A percentile compares a stretch with the other conserved stretches of the same genome.
phyloP scores from a whole-genome alignment of 306 rosid genomes.

The Sicyos edulis region DNA sequence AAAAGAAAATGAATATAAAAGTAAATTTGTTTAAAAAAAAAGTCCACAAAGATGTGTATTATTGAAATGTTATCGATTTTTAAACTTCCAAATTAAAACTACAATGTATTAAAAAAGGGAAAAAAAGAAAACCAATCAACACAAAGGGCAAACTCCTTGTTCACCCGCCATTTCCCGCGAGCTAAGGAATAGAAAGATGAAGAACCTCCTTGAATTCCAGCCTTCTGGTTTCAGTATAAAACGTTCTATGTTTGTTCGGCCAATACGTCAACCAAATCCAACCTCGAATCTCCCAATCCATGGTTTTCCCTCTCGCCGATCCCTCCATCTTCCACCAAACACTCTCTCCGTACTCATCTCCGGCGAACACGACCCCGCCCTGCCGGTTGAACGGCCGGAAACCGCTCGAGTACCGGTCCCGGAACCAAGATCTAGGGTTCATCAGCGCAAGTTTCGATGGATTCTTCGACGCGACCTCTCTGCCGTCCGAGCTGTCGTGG shows the following conservation, averaged over 20 bases:
- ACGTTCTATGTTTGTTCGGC: slow-evolving; percentile 74
- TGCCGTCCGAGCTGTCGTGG: slow-evolving; percentile 65
- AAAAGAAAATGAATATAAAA: no score
- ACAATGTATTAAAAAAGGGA: no score
- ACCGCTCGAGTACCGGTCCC: slow-evolving; percentile 68
- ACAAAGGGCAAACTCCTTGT: no score
- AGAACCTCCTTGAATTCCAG: slow-evolving; percentile 66
- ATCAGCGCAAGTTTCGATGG: slow-evolving; percentile 64
- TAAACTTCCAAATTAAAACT: no score
- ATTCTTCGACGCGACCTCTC: slow-evolving; percentile 63
- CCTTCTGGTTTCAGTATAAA: slow-evolving; percentile 67
- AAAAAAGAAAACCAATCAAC: no score
- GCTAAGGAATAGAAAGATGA: slow-evolving; percentile 42
- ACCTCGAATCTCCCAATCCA: slow-evolving; percentile 92
- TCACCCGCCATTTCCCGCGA: background rate
- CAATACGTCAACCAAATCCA: slow-evolving; percentile 90
- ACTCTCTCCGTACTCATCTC: slow-evolving; percentile 76
- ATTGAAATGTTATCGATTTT: no score
- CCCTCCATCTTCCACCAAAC: slow-evolving; percentile 80
- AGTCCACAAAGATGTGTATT: no score
- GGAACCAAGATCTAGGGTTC: slow-evolving; percentile 79
- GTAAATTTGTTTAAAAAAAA: no score
- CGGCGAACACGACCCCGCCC: slow-evolving; percentile 82
- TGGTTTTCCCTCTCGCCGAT: slow-evolving; percentile 47
- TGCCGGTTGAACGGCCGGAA: slow-evolving; percentile 75